Base-by-base conservation (phyloP, 768 basidiomycete genomes). In the Trametes cinnabarina region DNA sequence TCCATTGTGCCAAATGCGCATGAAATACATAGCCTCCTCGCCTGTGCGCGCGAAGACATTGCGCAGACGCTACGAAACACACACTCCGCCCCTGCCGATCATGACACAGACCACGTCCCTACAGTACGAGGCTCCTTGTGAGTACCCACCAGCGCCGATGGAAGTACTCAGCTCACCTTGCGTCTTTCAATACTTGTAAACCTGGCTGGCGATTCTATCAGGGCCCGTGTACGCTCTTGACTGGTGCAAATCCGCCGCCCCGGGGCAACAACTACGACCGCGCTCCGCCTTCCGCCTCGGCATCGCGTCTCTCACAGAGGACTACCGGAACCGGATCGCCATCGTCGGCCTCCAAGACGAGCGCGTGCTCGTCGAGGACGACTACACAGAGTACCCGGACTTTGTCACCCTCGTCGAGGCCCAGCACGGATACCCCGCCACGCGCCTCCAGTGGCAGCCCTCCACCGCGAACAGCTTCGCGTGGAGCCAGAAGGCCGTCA, bases 361-460 rank as follows among this genome's bases (percentile, higher is more conserved):
- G 66, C 84, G 89, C 25, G 88, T 91, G n/a, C 80, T 94, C 12
- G 88, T 90, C 3, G 90, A 92, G 65, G 90, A 92, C 63, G 88
- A 92, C 67, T 89, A 84, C 66, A 83, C 82, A 37, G 85, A 89
- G 69, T 91, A 92, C 68, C 82, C 88, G 9, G 91, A 95, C 74
- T 97, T 96, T 69, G 85, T 87, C 39, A 87, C 88, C 5, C 81
- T 95, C 20, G 93, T 92, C 58, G 86, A 91, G 64, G 84, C 87
- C 1, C 82, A 85, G 62, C 90, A 97, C 63, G 88, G 91, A 43
- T 98, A 96, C 74, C 97, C 97, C 17, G 92, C 93, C 10, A 98
- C 94, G 14, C 89, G 86, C 71, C 73, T 98, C 47, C 93, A 90
- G 66, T 98, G 94, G 91, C 94, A 97, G 64, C 97, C 97, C 17